Evolutionary conservation across 2,329 filamentous ascomycete genomes (phyloP), one percentile per base, ranked within the genome.

Genomic region (Aureobasidium sp.): DNA sequence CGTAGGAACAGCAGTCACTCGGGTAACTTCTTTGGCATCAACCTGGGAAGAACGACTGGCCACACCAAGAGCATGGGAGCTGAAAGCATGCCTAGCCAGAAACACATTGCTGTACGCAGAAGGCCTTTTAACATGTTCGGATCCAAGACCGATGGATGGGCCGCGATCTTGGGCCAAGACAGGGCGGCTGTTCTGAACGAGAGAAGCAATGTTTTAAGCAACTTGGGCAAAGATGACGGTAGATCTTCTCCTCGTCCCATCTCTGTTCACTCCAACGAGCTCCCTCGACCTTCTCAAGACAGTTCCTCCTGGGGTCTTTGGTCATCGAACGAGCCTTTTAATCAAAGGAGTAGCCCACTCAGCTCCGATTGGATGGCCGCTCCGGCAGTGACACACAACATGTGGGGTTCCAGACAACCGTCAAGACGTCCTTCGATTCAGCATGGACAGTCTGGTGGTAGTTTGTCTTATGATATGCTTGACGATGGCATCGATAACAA

Each of bases 341-440:
- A 78, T 61, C 80, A 85, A 53, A 77, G 80, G 56, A 79, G 73
- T 61, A 79, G 80, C 63, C 81, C 80, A 15, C 73, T 84, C 8
- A 80, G 76, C 3, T 75, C 80, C 20, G 79, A 83, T 62, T 84
- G 82, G 82, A 77, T 78, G 25, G 75, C 76, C 1, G 74, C 77
- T 15, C 62, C 58, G 15, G 48, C 63, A 29, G 34, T 53, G 15
- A 52, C 51, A 39, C 67, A 68, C 36, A 67, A 67, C 29, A 66
- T 71, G n/a, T 73, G 68, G 62, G 71, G 71, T n/a, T 89, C 89
- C 5, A 80, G 89, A 42, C 88, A 85, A 68, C 87, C 88, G 8
- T 96, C 91, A 37, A 84, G 92, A 55, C 84, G 92, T 39, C 89
- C 90, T 15, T 96, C 91, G 0, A 79, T 91, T 8, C 90, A 94